Evolutionary conservation across 192 early-diverging fungal species (phyloP), one percentile per base, ranked within the genome.

Genomic region (Gaertneriomyces semiglobifer): DNA sequence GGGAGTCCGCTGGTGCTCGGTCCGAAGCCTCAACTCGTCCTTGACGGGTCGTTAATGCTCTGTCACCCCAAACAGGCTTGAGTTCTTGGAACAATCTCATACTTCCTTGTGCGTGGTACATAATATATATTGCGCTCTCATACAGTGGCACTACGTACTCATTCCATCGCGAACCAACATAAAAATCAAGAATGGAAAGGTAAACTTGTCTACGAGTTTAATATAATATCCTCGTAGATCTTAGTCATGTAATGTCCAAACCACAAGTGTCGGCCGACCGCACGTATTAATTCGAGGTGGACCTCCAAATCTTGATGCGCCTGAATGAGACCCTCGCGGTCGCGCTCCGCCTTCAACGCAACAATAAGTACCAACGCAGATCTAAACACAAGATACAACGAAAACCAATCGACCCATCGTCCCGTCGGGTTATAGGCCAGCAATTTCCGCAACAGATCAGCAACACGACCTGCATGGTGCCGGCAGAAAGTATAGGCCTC

Each of bases 1-100:
- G 88, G 88, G 1, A 75, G 77, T 55, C 88, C 88, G 0, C 79
- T 91, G 62, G 79, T 83, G 57, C 79, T 91, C 71, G 70, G 76
- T 6, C 81, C 81, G 50, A 69, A 73, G 43, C 76, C 88, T 44
- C 63, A 83, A 54, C 53, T 88, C 12, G 67, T 89, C 10, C 78
- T 78, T 39, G 88, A 89, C 25, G 86, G 88, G 12, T 79, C 76
- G 38, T 69, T 77, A 18, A 66, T 69, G 25, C 51, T 51, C 16
- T 67, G 65, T 41, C 41, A 57, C 14, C 78, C 78, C 5, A 8
- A 72, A 41, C 78, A 79, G 50, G 60, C 51, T 41, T 79, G 64
- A 77, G 38, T 14, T 10, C 51, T 50, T 50, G 2, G 25, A 33
- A 33, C 25, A 33, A 33, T 33, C 25, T 33, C 25, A 33, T 33